Conservation (phyloP, 1,284 basidiomycete genomes). For the Fomitiporia mediterranea region DNA sequence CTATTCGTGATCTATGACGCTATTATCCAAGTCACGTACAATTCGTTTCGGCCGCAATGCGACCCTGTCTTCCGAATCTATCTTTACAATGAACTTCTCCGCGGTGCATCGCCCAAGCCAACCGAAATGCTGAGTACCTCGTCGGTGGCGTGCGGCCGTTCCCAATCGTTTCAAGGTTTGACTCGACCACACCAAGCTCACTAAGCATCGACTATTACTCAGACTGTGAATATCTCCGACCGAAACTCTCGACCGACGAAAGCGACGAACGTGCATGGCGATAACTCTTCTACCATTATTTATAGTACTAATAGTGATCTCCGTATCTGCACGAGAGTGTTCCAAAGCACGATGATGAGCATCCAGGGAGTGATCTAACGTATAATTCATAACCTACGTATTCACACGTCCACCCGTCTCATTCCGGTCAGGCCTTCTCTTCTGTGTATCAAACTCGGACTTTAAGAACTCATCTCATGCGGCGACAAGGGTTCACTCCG, state of each 20-base stretch:
- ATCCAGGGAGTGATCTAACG: too few species aligned
- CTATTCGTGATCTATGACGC: neutral
- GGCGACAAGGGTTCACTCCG: too few species aligned
- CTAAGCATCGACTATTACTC: neutral
- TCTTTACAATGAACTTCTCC: neutral
- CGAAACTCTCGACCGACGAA: neutral
- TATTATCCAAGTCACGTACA: neutral
- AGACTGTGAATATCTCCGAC: too few species aligned
- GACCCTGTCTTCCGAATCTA: neutral
- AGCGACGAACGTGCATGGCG: slow-evolving; percentile 1
- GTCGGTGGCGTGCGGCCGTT: slow-evolving; percentile 5
- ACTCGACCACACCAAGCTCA: neutral
- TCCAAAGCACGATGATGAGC: too few species aligned
- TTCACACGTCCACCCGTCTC: neutral
- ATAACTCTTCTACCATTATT: too few species aligned
- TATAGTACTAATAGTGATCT: neutral
- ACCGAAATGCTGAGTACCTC: neutral
- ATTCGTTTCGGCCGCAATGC: neutral
- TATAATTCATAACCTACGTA: too few species aligned
- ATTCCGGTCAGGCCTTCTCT: too few species aligned
- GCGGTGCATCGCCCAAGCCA: neutral
- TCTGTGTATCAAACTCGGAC: too few species aligned
- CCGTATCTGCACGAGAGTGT: neutral
- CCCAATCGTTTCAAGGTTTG: neutral
- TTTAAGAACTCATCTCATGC: too few species aligned